These are phyloP conservation scores for Fusarium sp. DNA, from an alignment of 2,329 filamentous ascomycete species.

Conservation along the genomic window DNA sequence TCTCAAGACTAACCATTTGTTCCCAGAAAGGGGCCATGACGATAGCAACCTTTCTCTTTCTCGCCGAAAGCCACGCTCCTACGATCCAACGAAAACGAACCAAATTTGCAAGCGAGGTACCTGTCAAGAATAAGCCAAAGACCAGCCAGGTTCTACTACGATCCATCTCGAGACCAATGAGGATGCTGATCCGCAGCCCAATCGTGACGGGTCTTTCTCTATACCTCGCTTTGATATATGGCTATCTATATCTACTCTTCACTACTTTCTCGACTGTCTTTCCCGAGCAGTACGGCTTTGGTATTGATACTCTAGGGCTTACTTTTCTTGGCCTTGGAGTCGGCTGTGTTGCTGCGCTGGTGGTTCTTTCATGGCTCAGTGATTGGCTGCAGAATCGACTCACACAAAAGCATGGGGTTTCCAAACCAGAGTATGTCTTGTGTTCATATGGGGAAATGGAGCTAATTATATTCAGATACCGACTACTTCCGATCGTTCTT, in stretches of 20 bases:
- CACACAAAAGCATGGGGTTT: slow-evolving; percentile 2
- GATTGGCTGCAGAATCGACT: slow-evolving; percentile 10
- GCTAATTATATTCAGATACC: background rate
- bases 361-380: slow-evolving; percentile 14
- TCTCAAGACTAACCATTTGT: background rate
- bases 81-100: slow-evolving; percentile 3
- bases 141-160: background rate
- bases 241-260: slow-evolving; percentile 21
- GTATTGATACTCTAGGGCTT: background rate
- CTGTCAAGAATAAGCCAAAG: too few species aligned
- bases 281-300: slow-evolving; percentile 1
- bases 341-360: background rate
- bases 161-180: background rate
- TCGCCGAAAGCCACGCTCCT: slow-evolving; percentile 12
- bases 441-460: fast-evolving
- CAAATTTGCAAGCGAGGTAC: background rate
- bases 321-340: slow-evolving; percentile 12
- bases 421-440: slow-evolving; percentile 8
- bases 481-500: slow-evolving; percentile 10
- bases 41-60: background rate
- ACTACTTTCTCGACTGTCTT: slow-evolving; percentile 16
- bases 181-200: slow-evolving; percentile 1
- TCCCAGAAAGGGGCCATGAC: slow-evolving; percentile 2
- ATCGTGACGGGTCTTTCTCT: slow-evolving; percentile 15
- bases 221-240: slow-evolving; percentile 20